phyloP scores from a whole-genome alignment of 192 early-diverging fungal genomes.

The Linnemannia schmuckeri region DNA sequence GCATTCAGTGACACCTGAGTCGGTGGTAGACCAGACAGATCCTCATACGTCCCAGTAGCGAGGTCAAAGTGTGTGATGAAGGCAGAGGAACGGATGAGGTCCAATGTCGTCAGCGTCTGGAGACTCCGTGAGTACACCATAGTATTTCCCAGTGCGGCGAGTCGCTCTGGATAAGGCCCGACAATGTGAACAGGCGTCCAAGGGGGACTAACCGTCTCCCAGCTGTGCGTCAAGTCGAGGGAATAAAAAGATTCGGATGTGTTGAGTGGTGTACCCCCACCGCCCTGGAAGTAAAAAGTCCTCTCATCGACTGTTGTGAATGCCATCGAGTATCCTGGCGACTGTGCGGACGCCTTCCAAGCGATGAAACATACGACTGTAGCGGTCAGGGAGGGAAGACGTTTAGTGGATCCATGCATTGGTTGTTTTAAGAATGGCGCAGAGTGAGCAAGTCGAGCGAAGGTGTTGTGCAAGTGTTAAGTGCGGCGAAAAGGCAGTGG shows the following conservation, averaged over 20 bases:
- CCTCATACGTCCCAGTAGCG: neutral
- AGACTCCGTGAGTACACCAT: neutral
- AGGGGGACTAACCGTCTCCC: neutral
- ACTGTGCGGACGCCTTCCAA: too few species aligned
- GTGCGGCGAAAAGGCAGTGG: too few species aligned
- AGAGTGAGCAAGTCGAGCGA: too few species aligned
- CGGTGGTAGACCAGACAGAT: neutral
- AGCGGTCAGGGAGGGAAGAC: too few species aligned
- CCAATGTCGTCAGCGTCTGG: neutral
- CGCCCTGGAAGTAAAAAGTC: too few species aligned
- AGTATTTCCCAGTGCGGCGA: neutral
- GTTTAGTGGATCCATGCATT: too few species aligned
- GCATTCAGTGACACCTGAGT: neutral
- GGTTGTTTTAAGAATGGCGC: too few species aligned
- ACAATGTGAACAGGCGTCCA: neutral
- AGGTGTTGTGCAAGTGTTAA: too few species aligned
- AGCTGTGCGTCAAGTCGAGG: neutral
- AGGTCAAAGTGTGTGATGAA: neutral
- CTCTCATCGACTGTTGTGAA: too few species aligned
- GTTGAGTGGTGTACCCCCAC: too few species aligned
- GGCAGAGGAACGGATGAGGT: neutral
- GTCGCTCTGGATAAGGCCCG: neutral
- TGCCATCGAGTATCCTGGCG: too few species aligned
- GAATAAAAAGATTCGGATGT: neutral
- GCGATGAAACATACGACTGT: too few species aligned